Base-by-base conservation (phyloP, 805 yeast species). In the Ogataea siamensis region DNA sequence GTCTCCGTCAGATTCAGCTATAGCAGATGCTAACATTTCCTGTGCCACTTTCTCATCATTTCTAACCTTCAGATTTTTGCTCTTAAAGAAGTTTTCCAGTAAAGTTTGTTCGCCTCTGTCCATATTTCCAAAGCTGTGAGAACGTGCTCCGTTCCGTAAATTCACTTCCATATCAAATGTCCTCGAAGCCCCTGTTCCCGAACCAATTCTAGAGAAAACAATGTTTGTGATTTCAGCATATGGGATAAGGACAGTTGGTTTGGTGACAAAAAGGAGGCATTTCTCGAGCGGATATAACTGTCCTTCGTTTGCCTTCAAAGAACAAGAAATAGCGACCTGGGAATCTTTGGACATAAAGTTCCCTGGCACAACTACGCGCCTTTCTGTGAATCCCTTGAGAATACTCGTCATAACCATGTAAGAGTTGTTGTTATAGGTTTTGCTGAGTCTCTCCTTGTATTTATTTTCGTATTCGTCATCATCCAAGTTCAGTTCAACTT, bases 241-340 rank as follows among this genome's bases (percentile, higher is more conserved):
- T 40, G 97, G 95, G 47, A 93, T 85, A 60, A 85, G 85, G 27
- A 93, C 78, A 0, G 97, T 88, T 30, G 99, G 96, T 60, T 93
- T 93, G 16, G 96, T 88, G 32, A 91, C 82, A 58, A 93, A 91
- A 46, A 93, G 66, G 57, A 93, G 77, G 39, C 95, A 85, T 63
- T 87, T 85, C 49, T 93, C 99, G 42, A 93, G 73, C n/a, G 95
- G 87, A 62, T 86, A 93, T 43, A 93, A 66, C 52, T 88, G 84
- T 19, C 99, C 98, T 67, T 93, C 98, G 34, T 86, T 83, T 0
- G 98, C 98, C 63, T 91, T 93, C 51, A 87, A 75, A 5, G 97
- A 87, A 65, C 98, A 91, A 14, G 87, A 74, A 19, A 93, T 83
- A 4, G 95, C 96, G 10, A 95, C 84, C 53, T 83, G 87, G 30